These are phyloP conservation scores for Lophium mytilinum DNA, from an alignment of 495 filamentous ascomycete species.

Conservation along the genomic window DNA sequence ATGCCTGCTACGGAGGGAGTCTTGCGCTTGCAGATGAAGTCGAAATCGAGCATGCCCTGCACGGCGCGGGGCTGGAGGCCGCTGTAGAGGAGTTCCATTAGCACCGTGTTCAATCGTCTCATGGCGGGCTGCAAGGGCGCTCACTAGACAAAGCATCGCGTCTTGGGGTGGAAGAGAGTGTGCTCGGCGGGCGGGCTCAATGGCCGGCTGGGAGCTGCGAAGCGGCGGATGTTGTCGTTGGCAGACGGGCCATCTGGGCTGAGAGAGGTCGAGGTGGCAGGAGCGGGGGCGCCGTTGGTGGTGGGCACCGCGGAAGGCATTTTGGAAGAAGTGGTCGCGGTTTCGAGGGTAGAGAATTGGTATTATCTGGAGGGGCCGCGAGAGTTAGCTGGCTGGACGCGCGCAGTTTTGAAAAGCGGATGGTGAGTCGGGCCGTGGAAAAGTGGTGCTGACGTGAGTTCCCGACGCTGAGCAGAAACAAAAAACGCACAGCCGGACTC, in stretches of 20 bases:
- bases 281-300: slow-evolving; percentile 31
- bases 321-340: slow-evolving; percentile 36
- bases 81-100: slow-evolving; percentile 33
- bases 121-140: slow-evolving; percentile 23
- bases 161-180: slow-evolving; percentile 96
- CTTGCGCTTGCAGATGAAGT: slow-evolving; percentile 99
- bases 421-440: background rate
- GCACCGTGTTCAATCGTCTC: background rate
- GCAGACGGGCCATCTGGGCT: slow-evolving; percentile 46
- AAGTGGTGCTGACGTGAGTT: slow-evolving; percentile 15
- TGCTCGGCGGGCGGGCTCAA: slow-evolving; percentile 76
- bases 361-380: slow-evolving; percentile 1
- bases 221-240: slow-evolving; percentile 98
- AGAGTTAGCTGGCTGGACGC: background rate
- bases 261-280: background rate
- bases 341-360: slow-evolving; percentile 12
- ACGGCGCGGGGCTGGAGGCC: slow-evolving; percentile 96
- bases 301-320: slow-evolving; percentile 32
- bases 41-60: slow-evolving; percentile 99
- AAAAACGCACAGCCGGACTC: background rate
- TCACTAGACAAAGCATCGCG: slow-evolving; percentile 98
- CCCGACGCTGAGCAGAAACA: background rate
- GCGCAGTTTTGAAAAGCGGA: background rate
- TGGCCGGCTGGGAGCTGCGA: slow-evolving; percentile 84
- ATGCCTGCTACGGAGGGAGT: slow-evolving; percentile 97